phyloP scores from a whole-genome alignment of 2,329 filamentous ascomycete species.

The Podosphaera xanthii region DNA sequence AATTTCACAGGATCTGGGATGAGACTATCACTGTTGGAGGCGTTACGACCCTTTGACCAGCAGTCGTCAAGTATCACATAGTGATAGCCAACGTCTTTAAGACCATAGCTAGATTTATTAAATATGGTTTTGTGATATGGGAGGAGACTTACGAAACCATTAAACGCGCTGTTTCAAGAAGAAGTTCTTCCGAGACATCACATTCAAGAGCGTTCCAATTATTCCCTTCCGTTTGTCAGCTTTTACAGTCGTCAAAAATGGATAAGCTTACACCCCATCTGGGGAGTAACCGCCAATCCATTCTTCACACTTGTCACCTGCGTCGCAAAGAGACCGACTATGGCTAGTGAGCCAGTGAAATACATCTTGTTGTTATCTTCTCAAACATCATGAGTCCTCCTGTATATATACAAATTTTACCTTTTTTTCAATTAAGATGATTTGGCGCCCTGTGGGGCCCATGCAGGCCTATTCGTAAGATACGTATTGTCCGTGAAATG shows the following conservation, averaged over 20 bases:
- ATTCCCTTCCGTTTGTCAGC: conserved; percentile 6
- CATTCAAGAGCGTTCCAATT: conserved; percentile 29
- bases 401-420: no score
- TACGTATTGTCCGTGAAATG: no score
- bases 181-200: conserved; percentile 26
- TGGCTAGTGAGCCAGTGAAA: no score
- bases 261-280: conserved; percentile 19
- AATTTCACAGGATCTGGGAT: conserved; percentile 21
- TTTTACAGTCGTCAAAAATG: neutral
- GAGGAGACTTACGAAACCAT: conserved; percentile 17
- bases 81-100: conserved; percentile 29
- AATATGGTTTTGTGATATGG: neutral
- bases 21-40: conserved; percentile 21
- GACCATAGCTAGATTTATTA: conserved; percentile 18
- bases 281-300: conserved; percentile 20
- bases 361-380: no score
- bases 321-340: no score
- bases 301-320: conserved; percentile 14
- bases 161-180: conserved; percentile 23
- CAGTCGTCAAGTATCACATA: conserved; percentile 33
- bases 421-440: no score
- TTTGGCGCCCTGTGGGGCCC: no score
- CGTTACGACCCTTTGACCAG: conserved; percentile 23
- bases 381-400: no score
- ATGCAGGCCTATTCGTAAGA: no score